Evolutionary conservation across 75 land plant genomes (phyloP), one percentile per base, ranked within the genome.

Genomic region (Cupressus sempervirens): DNA sequence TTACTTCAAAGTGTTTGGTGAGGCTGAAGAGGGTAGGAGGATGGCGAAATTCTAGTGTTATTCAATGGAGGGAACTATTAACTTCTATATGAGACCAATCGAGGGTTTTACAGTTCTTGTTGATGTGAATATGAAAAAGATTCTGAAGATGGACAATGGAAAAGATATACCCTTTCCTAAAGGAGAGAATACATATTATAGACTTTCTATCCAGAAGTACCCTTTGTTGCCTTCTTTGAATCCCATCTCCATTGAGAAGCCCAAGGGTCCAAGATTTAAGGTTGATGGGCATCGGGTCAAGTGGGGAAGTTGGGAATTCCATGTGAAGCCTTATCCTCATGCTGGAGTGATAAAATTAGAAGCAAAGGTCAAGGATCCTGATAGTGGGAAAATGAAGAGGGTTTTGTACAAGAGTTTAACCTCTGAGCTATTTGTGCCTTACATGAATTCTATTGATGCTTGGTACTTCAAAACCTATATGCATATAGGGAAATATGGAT

Each of bases 291-390:
- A 96, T 86, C 1, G 53, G 74, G 93, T 96, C 32, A 91, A 83
- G 62, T 96, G 98, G 98, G 98, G 92, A 26, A 91, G 90, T 34
- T 96, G 98, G 98, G 96, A 94, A 83, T 93, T 96, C 76, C 98
- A 96, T 82, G 85, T 96, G 11, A 95, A 92, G 80, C 89, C 96
- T 67, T 93, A 96, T 88, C 83, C 91, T 68, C 83, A 96, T 38
- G 94, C 95, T 13, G 98, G 96, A 29, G 86, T 86, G 46, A 75
- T 96, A 12, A 83, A 94, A 70, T 96, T 94, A 4, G 88, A 75
- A 82, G 94, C 90, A 30, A 72, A 16, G 84, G 80, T 91, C 14
- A 83, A 82, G 46, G 96, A 94, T 83, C 89, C 93, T 82, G 91
- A 86, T 2, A 90, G 72, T 26, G 94, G 92, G 48, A 82, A 82